phyloP scores from a whole-genome alignment of 2,329 filamentous ascomycete species.

The Xylariaceae sp. region DNA sequence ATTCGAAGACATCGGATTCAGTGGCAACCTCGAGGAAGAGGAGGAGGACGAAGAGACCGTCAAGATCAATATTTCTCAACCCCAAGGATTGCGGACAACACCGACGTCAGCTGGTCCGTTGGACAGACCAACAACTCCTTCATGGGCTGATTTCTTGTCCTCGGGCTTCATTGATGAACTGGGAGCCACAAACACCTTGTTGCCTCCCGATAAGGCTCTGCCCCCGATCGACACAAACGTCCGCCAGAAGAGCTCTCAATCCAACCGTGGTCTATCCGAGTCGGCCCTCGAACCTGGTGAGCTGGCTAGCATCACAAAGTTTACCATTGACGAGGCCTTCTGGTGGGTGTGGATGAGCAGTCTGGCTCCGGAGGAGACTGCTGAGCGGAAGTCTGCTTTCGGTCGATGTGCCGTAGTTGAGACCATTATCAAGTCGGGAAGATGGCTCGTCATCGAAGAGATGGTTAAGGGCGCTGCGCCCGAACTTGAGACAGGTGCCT shows the following conservation, averaged over 20 bases:
- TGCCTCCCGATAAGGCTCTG: conserved; percentile 88
- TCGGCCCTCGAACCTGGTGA: conserved; percentile 81
- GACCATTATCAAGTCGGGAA: conserved; percentile 72
- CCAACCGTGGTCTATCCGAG: conserved; percentile 68
- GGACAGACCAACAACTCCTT: conserved; percentile 86
- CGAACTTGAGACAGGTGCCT: conserved; percentile 76
- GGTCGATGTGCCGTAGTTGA: conserved; percentile 90
- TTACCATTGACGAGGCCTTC: conserved; percentile 90
- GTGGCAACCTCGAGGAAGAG: conserved; percentile 66
- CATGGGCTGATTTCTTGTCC: conserved; percentile 96
- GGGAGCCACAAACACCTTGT: conserved; percentile 61
- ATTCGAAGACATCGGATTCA: conserved; percentile 92
- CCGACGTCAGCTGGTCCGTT: conserved; percentile 62
- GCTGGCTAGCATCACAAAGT: conserved; percentile 79
- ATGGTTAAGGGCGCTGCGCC: conserved; percentile 89
- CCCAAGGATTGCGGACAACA: conserved; percentile 54
- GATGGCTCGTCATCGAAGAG: conserved; percentile 94
- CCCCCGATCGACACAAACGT: conserved; percentile 72
- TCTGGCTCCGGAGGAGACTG: conserved; percentile 82
- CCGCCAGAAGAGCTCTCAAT: conserved; percentile 80
- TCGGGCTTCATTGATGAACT: conserved; percentile 81
- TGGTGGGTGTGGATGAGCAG: conserved; percentile 99
- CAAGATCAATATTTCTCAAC: conserved; percentile 37
- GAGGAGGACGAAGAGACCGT: conserved; percentile 57
- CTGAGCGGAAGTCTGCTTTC: conserved; percentile 83